A percentile compares a stretch with the other conserved stretches of the same genome.
Conservation (phyloP, 1,284 basidiomycete genomes). For the Cystobasidiaceae sp. region DNA sequence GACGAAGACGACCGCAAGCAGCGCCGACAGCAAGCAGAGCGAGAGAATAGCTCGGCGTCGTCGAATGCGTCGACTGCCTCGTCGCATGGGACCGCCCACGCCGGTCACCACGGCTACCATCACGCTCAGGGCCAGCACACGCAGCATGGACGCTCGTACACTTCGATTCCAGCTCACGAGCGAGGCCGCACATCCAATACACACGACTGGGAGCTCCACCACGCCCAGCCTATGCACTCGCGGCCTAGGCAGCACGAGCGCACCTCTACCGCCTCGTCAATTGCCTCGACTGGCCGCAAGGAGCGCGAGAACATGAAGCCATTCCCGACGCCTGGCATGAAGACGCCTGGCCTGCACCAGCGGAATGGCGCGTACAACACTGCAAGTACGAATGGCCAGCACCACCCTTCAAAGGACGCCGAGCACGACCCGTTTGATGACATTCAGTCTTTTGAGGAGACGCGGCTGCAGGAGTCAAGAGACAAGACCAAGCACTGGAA, state of each 20-base stretch:
- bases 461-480: constrained; percentile 55
- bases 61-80: not conserved
- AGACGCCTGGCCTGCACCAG: constrained; percentile 15
- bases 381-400: not conserved
- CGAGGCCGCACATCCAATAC: not conserved
- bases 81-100: not conserved
- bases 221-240: constrained; percentile 16
- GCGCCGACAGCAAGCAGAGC: not conserved
- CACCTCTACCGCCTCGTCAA: constrained; percentile 10
- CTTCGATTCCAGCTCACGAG: constrained; percentile 8
- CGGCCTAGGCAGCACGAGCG: constrained; percentile 16
- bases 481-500: constrained; percentile 81
- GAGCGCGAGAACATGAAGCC: constrained; percentile 34
- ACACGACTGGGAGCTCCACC: not conserved
- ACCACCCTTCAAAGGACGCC: not conserved
- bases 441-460: constrained; percentile 51
- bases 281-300: constrained; percentile 1
- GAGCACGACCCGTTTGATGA: constrained; percentile 39
- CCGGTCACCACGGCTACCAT: not conserved
- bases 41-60: not conserved
- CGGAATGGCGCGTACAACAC: not conserved
- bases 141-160: not conserved
- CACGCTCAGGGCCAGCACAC: not conserved
- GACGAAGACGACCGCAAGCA: not conserved
- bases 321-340: constrained; percentile 43